Percentiles rank a stretch among this genome's conserved stretches.
These are phyloP conservation scores for Crithidia mellificae DNA, from an alignment of 208 protist genomes.

Conservation along the genomic window DNA sequence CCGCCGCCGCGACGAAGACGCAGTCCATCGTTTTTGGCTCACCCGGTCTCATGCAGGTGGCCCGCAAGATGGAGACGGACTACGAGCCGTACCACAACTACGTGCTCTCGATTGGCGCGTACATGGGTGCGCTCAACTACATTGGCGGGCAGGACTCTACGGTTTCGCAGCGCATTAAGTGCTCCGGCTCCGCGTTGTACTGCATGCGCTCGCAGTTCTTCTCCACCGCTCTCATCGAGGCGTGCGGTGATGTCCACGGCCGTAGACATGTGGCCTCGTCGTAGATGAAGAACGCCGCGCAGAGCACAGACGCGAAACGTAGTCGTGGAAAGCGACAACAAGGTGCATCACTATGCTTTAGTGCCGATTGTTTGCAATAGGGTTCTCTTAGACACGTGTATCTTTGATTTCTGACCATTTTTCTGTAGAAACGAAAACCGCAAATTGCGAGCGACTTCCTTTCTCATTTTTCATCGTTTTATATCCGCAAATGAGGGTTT, in stretches of 20 bases:
- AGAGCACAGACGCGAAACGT: no score
- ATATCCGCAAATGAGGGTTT: no score
- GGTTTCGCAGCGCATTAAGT: slow-evolving; percentile 47
- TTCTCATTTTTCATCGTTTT: no score
- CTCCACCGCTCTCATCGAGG: slow-evolving; percentile 29
- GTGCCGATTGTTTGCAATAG: no score
- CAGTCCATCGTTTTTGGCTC: slow-evolving; percentile 58
- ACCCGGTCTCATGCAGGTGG: slow-evolving; percentile 56
- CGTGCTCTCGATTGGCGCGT: slow-evolving; percentile 50
- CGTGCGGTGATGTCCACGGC: slow-evolving; percentile 38
- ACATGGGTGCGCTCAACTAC: slow-evolving; percentile 47
- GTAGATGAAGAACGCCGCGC: background rate
- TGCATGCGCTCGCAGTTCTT: slow-evolving; percentile 57
- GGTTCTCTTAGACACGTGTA: no score
- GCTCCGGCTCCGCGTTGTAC: slow-evolving; percentile 29
- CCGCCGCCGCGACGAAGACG: slow-evolving; percentile 35
- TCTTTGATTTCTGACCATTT: no score
- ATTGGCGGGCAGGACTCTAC: slow-evolving; percentile 64
- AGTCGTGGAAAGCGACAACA: no score
- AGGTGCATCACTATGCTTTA: no score
- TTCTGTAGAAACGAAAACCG: no score
- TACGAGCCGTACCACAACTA: slow-evolving; percentile 53
- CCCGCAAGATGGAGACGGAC: slow-evolving; percentile 33
- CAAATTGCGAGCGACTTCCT: no score
- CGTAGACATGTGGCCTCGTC: slow-evolving; percentile 13